A percentile compares a stretch with the other conserved stretches of the same genome.
phyloP scores from a whole-genome alignment of 2,329 filamentous ascomycete genomes.

The Fusarium protoensiforme region DNA sequence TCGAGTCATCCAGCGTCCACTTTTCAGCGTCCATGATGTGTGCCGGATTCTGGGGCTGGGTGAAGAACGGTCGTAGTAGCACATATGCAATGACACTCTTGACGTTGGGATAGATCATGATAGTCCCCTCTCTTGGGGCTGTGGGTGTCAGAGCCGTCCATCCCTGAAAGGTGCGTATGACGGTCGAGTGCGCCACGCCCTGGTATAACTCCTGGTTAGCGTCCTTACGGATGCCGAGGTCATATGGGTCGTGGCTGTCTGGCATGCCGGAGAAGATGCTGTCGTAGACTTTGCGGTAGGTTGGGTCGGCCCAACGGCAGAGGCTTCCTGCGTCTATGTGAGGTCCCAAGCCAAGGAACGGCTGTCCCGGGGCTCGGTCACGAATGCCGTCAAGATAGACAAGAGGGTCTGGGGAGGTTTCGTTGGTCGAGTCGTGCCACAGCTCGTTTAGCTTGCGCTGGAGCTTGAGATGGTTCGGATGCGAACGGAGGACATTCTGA shows the following conservation, averaged over 20 bases:
- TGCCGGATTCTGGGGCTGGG: slow-evolving; percentile 8
- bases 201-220: slow-evolving; percentile 50
- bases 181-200: slow-evolving; percentile 50
- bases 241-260: slow-evolving; percentile 50
- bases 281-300: slow-evolving; percentile 51
- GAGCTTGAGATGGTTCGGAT: slow-evolving; percentile 51
- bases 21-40: slow-evolving; percentile 50
- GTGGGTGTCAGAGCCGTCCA: slow-evolving; percentile 55
- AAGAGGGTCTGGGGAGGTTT: slow-evolving; percentile 49
- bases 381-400: slow-evolving; percentile 54
- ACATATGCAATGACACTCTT: slow-evolving; percentile 49
- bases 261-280: slow-evolving; percentile 51
- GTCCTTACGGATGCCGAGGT: slow-evolving; percentile 48
- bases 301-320: slow-evolving; percentile 54
- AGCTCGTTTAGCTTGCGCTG: slow-evolving; percentile 52
- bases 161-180: slow-evolving; percentile 53
- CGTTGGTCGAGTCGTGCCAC: slow-evolving; percentile 48
- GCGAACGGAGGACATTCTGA: slow-evolving; percentile 51
- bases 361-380: slow-evolving; percentile 50
- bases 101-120: slow-evolving; percentile 54
- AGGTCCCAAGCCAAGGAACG: slow-evolving; percentile 54
- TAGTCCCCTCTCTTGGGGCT: slow-evolving; percentile 48
- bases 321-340: slow-evolving; percentile 58
- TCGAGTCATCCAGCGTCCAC: slow-evolving; percentile 49
- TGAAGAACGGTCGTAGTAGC: neutral